Base-by-base conservation (phyloP, 192 early-diverging fungal species). In the Chytriomyces confervae region DNA sequence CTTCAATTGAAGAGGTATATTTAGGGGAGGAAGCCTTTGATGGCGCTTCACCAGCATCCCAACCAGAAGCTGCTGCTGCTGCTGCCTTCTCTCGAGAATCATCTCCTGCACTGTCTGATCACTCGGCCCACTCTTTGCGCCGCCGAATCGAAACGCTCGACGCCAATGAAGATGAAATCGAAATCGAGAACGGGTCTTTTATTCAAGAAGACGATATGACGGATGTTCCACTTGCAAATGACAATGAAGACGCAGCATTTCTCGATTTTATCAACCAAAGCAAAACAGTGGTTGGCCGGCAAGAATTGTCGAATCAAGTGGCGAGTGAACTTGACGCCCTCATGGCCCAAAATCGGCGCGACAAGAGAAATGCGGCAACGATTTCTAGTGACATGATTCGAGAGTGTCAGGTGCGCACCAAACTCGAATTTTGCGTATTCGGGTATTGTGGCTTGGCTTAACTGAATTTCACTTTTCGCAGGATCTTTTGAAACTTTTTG, bases 401-500 rank as follows among this genome's bases (percentile, higher is more conserved):
- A 7, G 94, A 96, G 57, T 89, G 86, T 46, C 87, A 92, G 80
- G 87, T 88, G 82, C 18, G 50, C 18, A 64, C 13, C 44, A 16
- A 8, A 16, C 10, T 20, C 3, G 5, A 16, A 43, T 9, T 6
- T 48, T 48, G 8, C 1, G 2, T 69, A 5, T 24, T 2, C 27
- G 29, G 29, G 36, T 70, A 1, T 75, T 80, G 24, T 27, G 24
- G 24, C 24, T 27, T 0, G 24, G 24, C 24, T 27, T 0, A 27
- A 27, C 24, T 27, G 43, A 36, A 50, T 53, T 6, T 49, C 23
- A 61, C 44, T 24, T 48, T 77, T 20, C 53, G 53, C 82, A 95
- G 78, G 86, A 92, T 76, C 81, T 99, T 20, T 84, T 98, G 43
- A 82, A 85, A 65, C 81, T 98, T 10, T 99, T 98, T 92, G 98